phyloP scores from a whole-genome alignment of 208 protist species.

The Leishmania lainsoni region DNA sequence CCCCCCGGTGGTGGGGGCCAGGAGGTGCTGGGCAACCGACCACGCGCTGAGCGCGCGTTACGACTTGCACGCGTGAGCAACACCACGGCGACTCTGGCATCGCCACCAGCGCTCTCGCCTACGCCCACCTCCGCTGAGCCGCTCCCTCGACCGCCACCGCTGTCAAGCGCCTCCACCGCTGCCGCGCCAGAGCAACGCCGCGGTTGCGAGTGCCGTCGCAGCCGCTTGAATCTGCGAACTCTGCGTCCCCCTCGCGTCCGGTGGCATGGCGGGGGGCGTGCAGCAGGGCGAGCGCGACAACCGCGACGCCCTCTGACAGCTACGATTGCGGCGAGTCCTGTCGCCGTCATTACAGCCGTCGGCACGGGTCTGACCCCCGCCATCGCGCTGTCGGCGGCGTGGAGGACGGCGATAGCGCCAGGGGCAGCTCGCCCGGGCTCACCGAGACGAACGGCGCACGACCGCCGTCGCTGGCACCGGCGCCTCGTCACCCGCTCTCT shows the following conservation, averaged over 20 bases:
- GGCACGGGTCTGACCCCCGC: not conserved
- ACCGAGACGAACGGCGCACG: not conserved
- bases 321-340: not conserved
- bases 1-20: not conserved
- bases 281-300: not conserved
- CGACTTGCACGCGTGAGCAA: not conserved
- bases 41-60: not conserved
- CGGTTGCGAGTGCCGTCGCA: conserved; percentile 15
- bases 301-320: not conserved
- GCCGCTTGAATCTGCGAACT: conserved; percentile 11
- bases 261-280: no score
- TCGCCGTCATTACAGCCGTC: not conserved
- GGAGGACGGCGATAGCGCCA: not conserved
- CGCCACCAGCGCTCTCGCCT: not conserved
- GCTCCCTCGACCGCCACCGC: not conserved
- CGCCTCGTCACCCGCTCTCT: not conserved
- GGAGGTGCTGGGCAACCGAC: not conserved
- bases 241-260: not conserved
- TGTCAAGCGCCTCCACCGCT: not conserved
- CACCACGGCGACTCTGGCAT: not conserved
- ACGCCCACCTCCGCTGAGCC: not conserved
- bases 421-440: not conserved
- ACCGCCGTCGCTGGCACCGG: conserved; percentile 24
- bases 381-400: not conserved
- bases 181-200: not conserved